A percentile compares a stretch with the other conserved stretches of the same genome.
phyloP scores from a whole-genome alignment of 495 filamentous ascomycete genomes.

The Umbilicaria muhlenbergii region DNA sequence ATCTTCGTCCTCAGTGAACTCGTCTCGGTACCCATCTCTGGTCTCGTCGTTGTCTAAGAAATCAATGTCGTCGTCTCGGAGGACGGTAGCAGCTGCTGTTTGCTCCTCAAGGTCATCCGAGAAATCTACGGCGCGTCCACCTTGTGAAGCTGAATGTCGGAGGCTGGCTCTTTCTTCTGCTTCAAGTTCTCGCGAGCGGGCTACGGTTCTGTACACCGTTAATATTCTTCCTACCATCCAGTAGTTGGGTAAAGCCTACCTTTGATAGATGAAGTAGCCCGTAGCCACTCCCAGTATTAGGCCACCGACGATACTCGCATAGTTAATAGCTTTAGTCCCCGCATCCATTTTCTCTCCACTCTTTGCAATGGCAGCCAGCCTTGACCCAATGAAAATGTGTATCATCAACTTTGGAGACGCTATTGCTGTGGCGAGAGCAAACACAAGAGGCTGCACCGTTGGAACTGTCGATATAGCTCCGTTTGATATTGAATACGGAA shows the following conservation, averaged over 20 bases:
- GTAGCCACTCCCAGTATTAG: slow-evolving; percentile 55
- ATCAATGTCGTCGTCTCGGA: slow-evolving; percentile 32
- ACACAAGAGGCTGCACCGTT: slow-evolving; percentile 60
- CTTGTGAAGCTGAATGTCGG: slow-evolving; percentile 22
- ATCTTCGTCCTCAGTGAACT: slow-evolving; percentile 40
- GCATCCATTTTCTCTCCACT: slow-evolving; percentile 36
- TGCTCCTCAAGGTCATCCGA: slow-evolving; percentile 31
- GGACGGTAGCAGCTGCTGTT: slow-evolving; percentile 26
- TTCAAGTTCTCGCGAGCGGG: slow-evolving; percentile 71
- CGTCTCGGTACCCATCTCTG: slow-evolving; percentile 33
- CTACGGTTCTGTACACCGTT: slow-evolving; percentile 43
- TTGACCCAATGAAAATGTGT: slow-evolving; percentile 80
- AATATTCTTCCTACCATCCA: neutral
- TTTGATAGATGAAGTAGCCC: slow-evolving; percentile 72
- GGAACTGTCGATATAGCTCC: slow-evolving; percentile 88
- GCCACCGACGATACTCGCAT: slow-evolving; percentile 61
- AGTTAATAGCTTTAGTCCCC: slow-evolving; percentile 51
- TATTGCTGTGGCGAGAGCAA: slow-evolving; percentile 65
- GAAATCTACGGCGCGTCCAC: slow-evolving; percentile 23
- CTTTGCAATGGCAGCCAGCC: slow-evolving; percentile 57
- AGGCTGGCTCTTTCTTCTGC: slow-evolving; percentile 51
- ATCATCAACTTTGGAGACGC: slow-evolving; percentile 72
- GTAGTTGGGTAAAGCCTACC: slow-evolving; percentile 19
- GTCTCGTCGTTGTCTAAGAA: slow-evolving; percentile 26
- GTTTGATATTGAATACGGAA: slow-evolving; percentile 92